Evolutionary conservation across 1,139 yeast genomes (phyloP), one percentile per base, ranked within the genome.

Genomic region (Lodderomyces parapsilosis): DNA sequence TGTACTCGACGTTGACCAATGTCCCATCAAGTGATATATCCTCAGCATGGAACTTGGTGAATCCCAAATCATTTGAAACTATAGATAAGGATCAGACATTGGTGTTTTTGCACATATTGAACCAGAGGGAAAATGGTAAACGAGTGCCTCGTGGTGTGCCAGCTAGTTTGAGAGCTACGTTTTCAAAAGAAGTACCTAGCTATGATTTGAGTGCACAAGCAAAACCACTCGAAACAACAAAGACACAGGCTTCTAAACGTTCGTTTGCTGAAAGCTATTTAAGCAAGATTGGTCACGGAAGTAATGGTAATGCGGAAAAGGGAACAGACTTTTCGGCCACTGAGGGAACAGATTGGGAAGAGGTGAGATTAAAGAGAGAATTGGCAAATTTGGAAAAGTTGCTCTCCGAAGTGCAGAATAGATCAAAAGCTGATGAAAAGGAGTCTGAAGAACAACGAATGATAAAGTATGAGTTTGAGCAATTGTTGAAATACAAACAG

Each of bases 101-200:
- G 52, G 96, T 88, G 30, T 90, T 88, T 53, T 72, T 93, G 52
- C 99, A 93, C 65, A 89, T 91, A 52, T 74, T 93, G 55, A 89
- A 90, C 63, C 96, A 91, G 63, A 78, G 97, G 54, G 87, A 89
- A 49, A 83, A 84, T 57, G 96, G 96, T 27, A 83, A 84, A 54
- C 74, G 94, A 48, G 82, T 93, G 28, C 99, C 99, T 33, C 73
- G 95, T 46, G 85, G 90, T n/a, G 91, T 93, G 4, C 99, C 99
- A n/a, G 87, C 93, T 1, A 81, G 94, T 7, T 72, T 94, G 51
- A 77, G 96, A 43, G 96, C 97, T 3, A 87, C 97, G 0, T 91
- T 91, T 63, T 86, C 89, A 33, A 90, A 90, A 65, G 90, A 87
- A 52, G 77, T 78, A 32, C 96, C 96, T 7, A 83, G 81, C 49